Percentiles rank a stretch among this genome's conserved stretches.
Conservation (phyloP, 192 early-diverging fungal genomes). For the Coemansia sp. region DNA sequence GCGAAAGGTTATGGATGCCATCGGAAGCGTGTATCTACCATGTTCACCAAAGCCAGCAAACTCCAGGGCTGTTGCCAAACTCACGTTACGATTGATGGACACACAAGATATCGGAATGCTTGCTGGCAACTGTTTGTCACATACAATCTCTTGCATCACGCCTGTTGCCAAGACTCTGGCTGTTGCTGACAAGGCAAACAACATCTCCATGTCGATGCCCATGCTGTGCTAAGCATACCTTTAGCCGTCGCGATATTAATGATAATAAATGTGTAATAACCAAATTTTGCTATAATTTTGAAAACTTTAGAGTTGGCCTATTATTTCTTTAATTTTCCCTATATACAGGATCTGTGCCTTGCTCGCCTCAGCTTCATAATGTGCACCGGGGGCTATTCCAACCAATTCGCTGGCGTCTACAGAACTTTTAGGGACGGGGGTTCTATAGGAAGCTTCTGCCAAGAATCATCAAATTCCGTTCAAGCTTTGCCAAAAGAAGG, state of each 20-base stretch:
- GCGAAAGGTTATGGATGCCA: slow-evolving; percentile 44
- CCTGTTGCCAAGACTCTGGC: neutral
- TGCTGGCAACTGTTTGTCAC: neutral
- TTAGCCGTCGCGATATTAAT: too few species aligned
- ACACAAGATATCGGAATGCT: neutral
- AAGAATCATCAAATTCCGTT: neutral
- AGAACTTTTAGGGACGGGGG: neutral
- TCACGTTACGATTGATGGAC: slow-evolving; percentile 35
- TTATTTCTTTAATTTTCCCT: too few species aligned
- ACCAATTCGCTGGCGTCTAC: neutral
- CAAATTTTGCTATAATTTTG: too few species aligned
- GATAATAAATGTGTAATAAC: too few species aligned
- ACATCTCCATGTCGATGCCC: neutral
- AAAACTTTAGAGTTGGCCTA: too few species aligned
- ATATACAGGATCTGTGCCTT: too few species aligned
- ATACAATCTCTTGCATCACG: neutral
- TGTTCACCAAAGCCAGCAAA: neutral
- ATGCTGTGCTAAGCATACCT: neutral
- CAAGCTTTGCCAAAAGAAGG: neutral
- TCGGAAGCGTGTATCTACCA: neutral
- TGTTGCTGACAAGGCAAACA: neutral
- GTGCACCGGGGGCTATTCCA: too few species aligned
- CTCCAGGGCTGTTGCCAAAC: slow-evolving; percentile 34
- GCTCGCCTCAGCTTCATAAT: too few species aligned
- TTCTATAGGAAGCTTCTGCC: neutral